A percentile compares a stretch with the other conserved stretches of the same genome.
phyloP scores from a whole-genome alignment of 768 basidiomycete species.

The Pholiota microspora region DNA sequence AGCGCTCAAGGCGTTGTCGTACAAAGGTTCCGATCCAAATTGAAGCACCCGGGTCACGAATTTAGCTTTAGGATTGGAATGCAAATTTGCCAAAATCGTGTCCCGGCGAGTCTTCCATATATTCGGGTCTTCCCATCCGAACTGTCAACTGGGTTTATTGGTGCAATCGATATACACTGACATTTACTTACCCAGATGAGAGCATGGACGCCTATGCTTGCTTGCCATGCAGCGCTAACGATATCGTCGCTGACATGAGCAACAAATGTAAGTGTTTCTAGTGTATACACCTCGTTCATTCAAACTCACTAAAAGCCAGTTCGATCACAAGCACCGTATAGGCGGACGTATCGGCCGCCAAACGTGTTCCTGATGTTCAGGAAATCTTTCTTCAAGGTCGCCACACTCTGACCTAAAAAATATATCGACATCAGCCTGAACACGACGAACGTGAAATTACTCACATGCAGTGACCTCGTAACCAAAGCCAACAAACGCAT shows the following conservation, averaged over 20 bases:
- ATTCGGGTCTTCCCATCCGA: conserved; percentile 45
- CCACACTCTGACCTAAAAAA: conserved; percentile 53
- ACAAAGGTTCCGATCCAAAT: conserved; percentile 73
- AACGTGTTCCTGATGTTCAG: conserved; percentile 56
- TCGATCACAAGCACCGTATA: conserved; percentile 48
- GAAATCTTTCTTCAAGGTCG: conserved; percentile 53
- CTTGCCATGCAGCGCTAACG: conserved; percentile 66
- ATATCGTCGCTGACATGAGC: conserved; percentile 61
- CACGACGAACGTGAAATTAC: conserved; percentile 15
- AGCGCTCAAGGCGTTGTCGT: conserved; percentile 52
- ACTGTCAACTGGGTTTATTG: conserved; percentile 27
- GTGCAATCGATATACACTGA: background rate
- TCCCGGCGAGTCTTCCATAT: conserved; percentile 56
- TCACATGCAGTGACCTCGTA: conserved; percentile 69
- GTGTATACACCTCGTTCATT: too few relatives aligned
- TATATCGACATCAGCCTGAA: conserved; percentile 1
- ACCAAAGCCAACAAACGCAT: conserved; percentile 76
- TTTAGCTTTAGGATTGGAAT: conserved; percentile 59
- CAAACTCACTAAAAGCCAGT: conserved; percentile 43
- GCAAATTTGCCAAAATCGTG: conserved; percentile 47
- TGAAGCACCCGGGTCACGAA: conserved; percentile 66
- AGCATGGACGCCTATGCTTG: conserved; percentile 69
- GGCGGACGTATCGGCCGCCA: conserved; percentile 64
- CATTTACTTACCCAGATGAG: conserved; percentile 59
- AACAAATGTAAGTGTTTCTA: too few relatives aligned